Conservation (phyloP, 1,139 yeast genomes). For the Zygoascus sp. region DNA sequence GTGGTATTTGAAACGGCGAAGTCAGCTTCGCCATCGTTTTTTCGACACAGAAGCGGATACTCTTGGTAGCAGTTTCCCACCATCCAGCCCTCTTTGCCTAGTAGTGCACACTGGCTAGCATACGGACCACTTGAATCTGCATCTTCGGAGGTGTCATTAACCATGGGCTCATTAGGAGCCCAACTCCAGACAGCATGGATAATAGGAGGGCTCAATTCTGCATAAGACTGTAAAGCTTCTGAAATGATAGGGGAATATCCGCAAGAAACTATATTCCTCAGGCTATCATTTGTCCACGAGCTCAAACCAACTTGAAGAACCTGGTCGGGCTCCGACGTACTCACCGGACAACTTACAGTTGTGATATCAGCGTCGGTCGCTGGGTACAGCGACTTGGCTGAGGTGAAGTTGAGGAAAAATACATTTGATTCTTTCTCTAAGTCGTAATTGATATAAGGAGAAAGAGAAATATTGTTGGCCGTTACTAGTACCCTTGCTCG, state of each 20-base stretch:
- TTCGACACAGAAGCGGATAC: slow-evolving; percentile 55
- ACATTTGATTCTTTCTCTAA: slow-evolving; percentile 12
- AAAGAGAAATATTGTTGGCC: slow-evolving; percentile 19
- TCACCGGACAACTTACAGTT: slow-evolving; percentile 3
- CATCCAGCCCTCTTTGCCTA: slow-evolving; percentile 48
- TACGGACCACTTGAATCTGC: slow-evolving; percentile 30
- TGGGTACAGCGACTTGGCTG: neutral
- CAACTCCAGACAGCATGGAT: slow-evolving; percentile 63
- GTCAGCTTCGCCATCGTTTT: slow-evolving; percentile 34
- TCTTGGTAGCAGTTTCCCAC: slow-evolving; percentile 60
- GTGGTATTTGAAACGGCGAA: slow-evolving; percentile 45
- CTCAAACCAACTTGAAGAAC: neutral
- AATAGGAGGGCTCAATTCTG: slow-evolving; percentile 32
- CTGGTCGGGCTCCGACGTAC: neutral
- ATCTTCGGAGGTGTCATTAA: slow-evolving; percentile 13
- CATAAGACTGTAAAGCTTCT: slow-evolving; percentile 9
- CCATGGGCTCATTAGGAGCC: slow-evolving; percentile 53
- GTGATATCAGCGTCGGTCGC: neutral
- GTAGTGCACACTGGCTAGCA: slow-evolving; percentile 60
- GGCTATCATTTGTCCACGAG: neutral
- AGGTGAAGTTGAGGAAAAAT: slow-evolving; percentile 9
- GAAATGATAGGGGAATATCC: slow-evolving; percentile 25
- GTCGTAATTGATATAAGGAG: slow-evolving; percentile 17
- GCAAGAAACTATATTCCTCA: slow-evolving; percentile 32
- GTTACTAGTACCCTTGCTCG: slow-evolving; percentile 41